Evolutionary conservation across 2,329 filamentous ascomycete species (phyloP).

Genomic region (Geoglossum cookeanum): DNA sequence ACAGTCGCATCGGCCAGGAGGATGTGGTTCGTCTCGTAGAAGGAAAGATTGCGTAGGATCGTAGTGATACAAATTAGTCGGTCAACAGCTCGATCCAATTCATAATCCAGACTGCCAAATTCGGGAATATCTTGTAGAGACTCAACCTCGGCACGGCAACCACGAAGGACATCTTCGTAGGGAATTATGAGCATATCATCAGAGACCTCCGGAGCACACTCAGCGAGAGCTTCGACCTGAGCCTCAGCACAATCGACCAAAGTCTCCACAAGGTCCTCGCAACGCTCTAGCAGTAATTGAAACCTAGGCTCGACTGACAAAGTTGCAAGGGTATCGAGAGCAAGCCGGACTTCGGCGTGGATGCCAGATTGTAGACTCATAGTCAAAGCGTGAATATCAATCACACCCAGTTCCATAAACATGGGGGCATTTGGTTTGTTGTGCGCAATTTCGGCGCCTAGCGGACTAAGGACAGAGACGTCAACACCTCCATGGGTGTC

Average conservation of each 20-base stretch:
- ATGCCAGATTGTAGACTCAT: slow-evolving; percentile 82
- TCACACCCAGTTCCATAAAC: slow-evolving; percentile 60
- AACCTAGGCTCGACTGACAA: slow-evolving; percentile 46
- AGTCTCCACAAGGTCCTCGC: slow-evolving; percentile 76
- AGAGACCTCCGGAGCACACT: slow-evolving; percentile 68
- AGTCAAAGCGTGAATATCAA: slow-evolving; percentile 78
- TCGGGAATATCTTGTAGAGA: slow-evolving; percentile 51
- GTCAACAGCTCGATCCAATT: slow-evolving; percentile 72
- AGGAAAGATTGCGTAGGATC: slow-evolving; percentile 82
- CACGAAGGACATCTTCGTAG: slow-evolving; percentile 73
- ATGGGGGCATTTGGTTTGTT: slow-evolving; percentile 57
- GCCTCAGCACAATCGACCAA: slow-evolving; percentile 82
- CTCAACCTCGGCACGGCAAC: slow-evolving; percentile 56
- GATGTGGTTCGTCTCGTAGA: slow-evolving; percentile 57
- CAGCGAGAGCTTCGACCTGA: slow-evolving; percentile 65
- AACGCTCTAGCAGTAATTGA: slow-evolving; percentile 49
- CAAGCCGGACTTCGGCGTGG: slow-evolving; percentile 72
- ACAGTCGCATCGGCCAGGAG: slow-evolving; percentile 58
- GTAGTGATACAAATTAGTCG: slow-evolving; percentile 79
- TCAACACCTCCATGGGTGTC: slow-evolving; percentile 55
- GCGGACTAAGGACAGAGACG: slow-evolving; percentile 40
- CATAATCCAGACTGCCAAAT: slow-evolving; percentile 60
- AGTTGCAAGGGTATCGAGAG: slow-evolving; percentile 63
- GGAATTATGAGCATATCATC: slow-evolving; percentile 66
- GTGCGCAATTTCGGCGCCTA: slow-evolving; percentile 47